Evolutionary conservation across 345 rosid genomes (phyloP).

Genomic region (Hibiscus mutabilis): DNA sequence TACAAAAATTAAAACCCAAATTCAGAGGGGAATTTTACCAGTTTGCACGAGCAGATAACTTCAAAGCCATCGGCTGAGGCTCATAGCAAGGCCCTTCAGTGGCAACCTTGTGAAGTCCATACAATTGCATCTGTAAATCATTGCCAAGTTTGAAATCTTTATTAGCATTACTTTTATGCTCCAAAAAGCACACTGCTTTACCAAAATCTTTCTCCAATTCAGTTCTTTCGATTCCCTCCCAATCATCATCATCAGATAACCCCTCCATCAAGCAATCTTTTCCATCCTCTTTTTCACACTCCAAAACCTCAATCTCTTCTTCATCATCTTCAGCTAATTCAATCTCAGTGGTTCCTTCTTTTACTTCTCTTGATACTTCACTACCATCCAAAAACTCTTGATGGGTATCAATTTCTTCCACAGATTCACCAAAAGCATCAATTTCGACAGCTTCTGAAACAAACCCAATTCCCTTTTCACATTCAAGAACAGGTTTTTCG

Average conservation of each 20-base stretch:
- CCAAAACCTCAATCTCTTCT: slow-evolving; percentile 16
- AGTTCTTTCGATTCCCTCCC: slow-evolving; percentile 50
- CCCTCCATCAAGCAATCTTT: slow-evolving; percentile 11
- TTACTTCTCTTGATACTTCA: background rate
- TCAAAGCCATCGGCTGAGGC: slow-evolving; percentile 37
- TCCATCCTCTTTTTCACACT: background rate
- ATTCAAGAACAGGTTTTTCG: background rate
- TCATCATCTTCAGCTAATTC: background rate
- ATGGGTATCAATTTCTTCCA: background rate
- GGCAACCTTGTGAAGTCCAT: slow-evolving; percentile 51
- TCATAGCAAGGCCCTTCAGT: slow-evolving; percentile 46
- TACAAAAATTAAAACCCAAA: background rate
- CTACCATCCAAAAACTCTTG: background rate
- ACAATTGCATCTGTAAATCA: slow-evolving; percentile 27
- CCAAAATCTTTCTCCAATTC: slow-evolving; percentile 38
- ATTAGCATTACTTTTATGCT: slow-evolving; percentile 22
- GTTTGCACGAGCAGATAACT: slow-evolving; percentile 44
- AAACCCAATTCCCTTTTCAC: slow-evolving; percentile 18
- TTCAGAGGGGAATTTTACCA: slow-evolving; percentile 22
- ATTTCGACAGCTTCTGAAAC: slow-evolving; percentile 10
- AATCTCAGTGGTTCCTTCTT: background rate
- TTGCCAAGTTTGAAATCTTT: slow-evolving; percentile 13
- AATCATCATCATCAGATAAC: slow-evolving; percentile 34
- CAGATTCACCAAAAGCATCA: slow-evolving; percentile 13
- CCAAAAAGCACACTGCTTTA: slow-evolving; percentile 31